Percentiles rank a stretch among this genome's conserved stretches.
These are phyloP conservation scores for Fragaria ananassa DNA, from an alignment of 306 rosid species.

Conservation along the genomic window DNA sequence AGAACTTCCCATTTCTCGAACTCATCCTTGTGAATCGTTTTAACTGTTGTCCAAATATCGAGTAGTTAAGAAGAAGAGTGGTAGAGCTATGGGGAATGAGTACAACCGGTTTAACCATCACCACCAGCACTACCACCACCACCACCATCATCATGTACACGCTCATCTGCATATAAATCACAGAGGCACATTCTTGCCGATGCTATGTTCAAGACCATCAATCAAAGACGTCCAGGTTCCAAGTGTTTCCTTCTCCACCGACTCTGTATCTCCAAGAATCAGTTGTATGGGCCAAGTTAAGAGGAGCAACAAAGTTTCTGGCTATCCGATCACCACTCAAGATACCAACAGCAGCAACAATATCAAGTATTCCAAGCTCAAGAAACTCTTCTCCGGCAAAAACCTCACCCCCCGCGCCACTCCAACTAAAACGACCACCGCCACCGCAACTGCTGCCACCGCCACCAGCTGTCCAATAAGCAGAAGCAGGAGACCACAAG, in stretches of 20 bases:
- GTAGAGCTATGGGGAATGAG: constrained; percentile 37
- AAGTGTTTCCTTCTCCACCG: constrained; percentile 29
- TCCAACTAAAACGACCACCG: constrained; percentile 22
- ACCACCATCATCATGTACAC: constrained; percentile 20
- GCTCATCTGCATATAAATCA: constrained; percentile 23
- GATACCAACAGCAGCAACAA: constrained; percentile 10
- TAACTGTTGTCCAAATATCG: not conserved
- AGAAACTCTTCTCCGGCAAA: constrained; percentile 63
- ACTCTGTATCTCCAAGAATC: constrained; percentile 79
- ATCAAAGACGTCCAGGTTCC: constrained; percentile 44
- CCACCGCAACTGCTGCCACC: constrained; percentile 9
- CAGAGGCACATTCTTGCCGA: constrained; percentile 68
- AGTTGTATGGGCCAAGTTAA: constrained; percentile 96
- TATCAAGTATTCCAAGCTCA: constrained; percentile 64
- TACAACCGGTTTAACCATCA: constrained; percentile 36
- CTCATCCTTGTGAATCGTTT: not conserved
- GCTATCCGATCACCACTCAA: constrained; percentile 44
- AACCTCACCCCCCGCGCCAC: constrained; percentile 20
- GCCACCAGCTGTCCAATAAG: constrained; percentile 10
- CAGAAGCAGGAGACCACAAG: constrained; percentile 29
- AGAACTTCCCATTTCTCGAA: not conserved
- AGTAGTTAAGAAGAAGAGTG: not conserved
- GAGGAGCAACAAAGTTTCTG: constrained; percentile 67
- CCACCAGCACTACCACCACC: constrained; percentile 21
- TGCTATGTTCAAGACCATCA: constrained; percentile 68